Evolutionary conservation across 495 filamentous ascomycete species (phyloP).

Genomic region (Terfezia claveryi): DNA sequence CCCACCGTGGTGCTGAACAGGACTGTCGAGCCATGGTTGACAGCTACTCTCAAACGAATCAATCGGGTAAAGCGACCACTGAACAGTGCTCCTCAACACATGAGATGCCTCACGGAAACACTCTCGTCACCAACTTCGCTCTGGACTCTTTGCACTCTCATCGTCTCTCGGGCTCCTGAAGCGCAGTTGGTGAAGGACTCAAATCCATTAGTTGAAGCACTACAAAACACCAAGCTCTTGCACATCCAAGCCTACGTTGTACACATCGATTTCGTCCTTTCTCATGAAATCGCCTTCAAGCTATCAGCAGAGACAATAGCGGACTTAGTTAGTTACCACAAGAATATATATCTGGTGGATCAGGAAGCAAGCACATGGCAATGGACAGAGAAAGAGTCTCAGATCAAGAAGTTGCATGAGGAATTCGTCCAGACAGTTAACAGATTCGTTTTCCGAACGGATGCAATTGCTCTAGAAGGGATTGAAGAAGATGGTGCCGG

Average conservation of each 20-base stretch:
- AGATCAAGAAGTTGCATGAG: slow-evolving; percentile 93
- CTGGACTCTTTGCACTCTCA: slow-evolving; percentile 86
- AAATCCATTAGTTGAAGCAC: slow-evolving; percentile 71
- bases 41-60: slow-evolving; percentile 85
- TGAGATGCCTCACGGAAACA: slow-evolving; percentile 88
- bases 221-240: slow-evolving; percentile 86
- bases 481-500: slow-evolving; percentile 93
- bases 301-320: slow-evolving; percentile 95
- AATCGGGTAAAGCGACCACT: slow-evolving; percentile 93
- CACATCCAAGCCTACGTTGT: slow-evolving; percentile 96
- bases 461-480: slow-evolving; percentile 76
- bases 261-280: slow-evolving; percentile 95
- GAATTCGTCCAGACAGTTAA: slow-evolving; percentile 95
- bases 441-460: slow-evolving; percentile 86
- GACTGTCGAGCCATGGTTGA: slow-evolving; percentile 96
- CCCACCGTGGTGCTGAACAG: slow-evolving; percentile 85
- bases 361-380: slow-evolving; percentile 72
- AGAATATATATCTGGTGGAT: slow-evolving; percentile 86
- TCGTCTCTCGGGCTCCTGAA: slow-evolving; percentile 80
- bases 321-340: slow-evolving; percentile 84
- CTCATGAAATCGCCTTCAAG: slow-evolving; percentile 97
- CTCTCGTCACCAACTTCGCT: slow-evolving; percentile 79
- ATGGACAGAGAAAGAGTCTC: slow-evolving; percentile 91
- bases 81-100: slow-evolving; percentile 94
- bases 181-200: slow-evolving; percentile 64